Base-by-base conservation (phyloP, 2,329 filamentous ascomycete genomes). In the Ophiostoma sp. region DNA sequence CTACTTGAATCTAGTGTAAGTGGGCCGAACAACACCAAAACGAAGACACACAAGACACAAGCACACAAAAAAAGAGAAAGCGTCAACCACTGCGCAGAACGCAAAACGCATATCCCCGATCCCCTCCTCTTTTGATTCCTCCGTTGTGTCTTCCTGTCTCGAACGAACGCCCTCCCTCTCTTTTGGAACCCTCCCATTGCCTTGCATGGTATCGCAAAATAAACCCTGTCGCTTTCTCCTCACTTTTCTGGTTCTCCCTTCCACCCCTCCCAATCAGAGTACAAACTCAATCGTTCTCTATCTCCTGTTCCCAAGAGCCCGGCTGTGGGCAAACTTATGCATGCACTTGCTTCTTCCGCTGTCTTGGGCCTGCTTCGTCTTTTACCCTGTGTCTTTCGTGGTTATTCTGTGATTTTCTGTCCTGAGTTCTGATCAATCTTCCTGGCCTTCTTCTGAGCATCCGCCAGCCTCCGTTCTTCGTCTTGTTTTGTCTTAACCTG, bases 121-220 rank as follows among this genome's bases (percentile, higher is more conserved):
- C 61, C 61, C 22, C 36, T 45, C 61, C 5, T 17, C 11, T 36
- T 66, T 66, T 22, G 61, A 45, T 45, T 28, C 36, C n/a, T 45
- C 61, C 36, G n/a, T 28, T 66, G 61, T 66, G 45, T 66, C 61
- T 66, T 66, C 61, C 36, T 66, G 61, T 45, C 61, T 66, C 36
- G n/a, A 64, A 64, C 36, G 59, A 12, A 33, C 22, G 25, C 59
- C 33, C 36, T 66, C 36, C 11, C 36, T 66, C 36, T 25, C 22
- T 19, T 22, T 22, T 59, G 8, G n/a, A n/a, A 28, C 25, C 55
- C 57, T 61, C 57, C 31, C 59, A 39, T 39, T 39, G 33, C 55
- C 59, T 63, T 63, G 61, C 36, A 45, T 28, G 22, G 33, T 55
- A 11, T 55, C 50, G 42, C 42, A 55, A 55, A 55, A 59, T 17